A percentile compares a stretch with the other conserved stretches of the same genome.
Evolutionary conservation across 257 asterid species (phyloP).

Genomic region (Nicotiana attenuata): DNA sequence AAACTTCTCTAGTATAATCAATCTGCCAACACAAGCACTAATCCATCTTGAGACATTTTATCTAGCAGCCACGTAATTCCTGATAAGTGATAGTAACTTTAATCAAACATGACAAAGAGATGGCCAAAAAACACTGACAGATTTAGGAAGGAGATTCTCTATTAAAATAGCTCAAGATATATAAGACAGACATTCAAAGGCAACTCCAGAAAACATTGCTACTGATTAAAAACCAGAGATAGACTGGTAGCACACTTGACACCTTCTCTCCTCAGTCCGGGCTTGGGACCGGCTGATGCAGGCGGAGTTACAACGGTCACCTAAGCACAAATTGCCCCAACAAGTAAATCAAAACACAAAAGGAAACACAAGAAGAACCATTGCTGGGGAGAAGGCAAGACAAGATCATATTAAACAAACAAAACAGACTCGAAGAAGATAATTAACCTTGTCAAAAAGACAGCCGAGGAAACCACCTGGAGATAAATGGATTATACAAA

Average conservation of each 20-base stretch:
- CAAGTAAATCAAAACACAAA: neutral
- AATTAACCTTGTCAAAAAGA: neutral
- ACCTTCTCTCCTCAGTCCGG: neutral
- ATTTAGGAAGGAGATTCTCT: neutral
- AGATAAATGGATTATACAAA: neutral
- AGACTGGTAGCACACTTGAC: neutral
- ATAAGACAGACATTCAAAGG: too few relatives aligned
- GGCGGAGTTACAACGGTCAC: neutral
- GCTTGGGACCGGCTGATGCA: neutral
- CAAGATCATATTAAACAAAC: neutral
- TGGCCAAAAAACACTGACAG: neutral
- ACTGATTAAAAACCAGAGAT: too few relatives aligned
- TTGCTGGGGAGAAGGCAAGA: neutral
- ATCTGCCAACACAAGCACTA: neutral
- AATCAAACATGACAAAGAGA: neutral
- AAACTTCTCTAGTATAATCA: neutral
- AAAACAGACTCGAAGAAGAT: neutral
- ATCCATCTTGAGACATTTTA: neutral
- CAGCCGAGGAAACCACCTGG: neutral
- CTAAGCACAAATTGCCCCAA: neutral
- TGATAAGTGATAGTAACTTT: neutral
- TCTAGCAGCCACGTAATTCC: neutral
- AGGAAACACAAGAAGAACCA: neutral
- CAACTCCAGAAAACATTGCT: too few relatives aligned
- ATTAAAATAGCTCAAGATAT: too few relatives aligned